Base-by-base conservation (phyloP, 2,329 filamentous ascomycete genomes). In the Exophiala sp. region DNA sequence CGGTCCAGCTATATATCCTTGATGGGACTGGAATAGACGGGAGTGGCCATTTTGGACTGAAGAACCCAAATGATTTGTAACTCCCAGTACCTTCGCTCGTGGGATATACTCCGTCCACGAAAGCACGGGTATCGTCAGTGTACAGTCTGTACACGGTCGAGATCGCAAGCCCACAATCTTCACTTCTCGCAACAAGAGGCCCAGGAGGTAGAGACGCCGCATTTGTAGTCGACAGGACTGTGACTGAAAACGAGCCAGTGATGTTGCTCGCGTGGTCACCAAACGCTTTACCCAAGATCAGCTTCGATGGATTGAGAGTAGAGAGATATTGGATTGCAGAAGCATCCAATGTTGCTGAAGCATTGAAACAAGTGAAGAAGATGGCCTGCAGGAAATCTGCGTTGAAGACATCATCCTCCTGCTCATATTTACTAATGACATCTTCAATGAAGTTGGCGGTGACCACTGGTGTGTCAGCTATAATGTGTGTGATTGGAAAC, bases 1-100 rank as follows among this genome's bases (percentile, higher is more conserved):
- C 50, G 14, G 24, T 41, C 39, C 33, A 41, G 34, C 42, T 48
- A 60, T 75, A 60, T n/a, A 62, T 34, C 24, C 53, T 45, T 4
- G 60, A 62, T 10, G 60, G 60, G 1, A 61, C 52, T 14, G 60
- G 49, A 16, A 62, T 54, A 11, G 39, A 16, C 1, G 36, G 54
- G n/a, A 46, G 7, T 29, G 21, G 34, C 16, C 20, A 18, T 43
- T 29, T 18, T 29, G 46, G 34, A 24, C 18, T 39, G 45, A 44
- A 39, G 18, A 32, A 9, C 21, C 12, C 39, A 48, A 14, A 24
- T 32, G 32, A 29, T 6, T 45, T 41, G 21, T 39, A 43, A 32
- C 34, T 16, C 29, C 41, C 18, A 29, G 9, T 43, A 8, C 20
- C 20, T 14, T 43, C 41, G 40, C n/a, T 24, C 20, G 24, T 4